Percentiles rank a stretch among this genome's conserved stretches.
These are phyloP conservation scores for Solanum pinnatisectum DNA, from an alignment of 257 asterid genomes.

Conservation along the genomic window DNA sequence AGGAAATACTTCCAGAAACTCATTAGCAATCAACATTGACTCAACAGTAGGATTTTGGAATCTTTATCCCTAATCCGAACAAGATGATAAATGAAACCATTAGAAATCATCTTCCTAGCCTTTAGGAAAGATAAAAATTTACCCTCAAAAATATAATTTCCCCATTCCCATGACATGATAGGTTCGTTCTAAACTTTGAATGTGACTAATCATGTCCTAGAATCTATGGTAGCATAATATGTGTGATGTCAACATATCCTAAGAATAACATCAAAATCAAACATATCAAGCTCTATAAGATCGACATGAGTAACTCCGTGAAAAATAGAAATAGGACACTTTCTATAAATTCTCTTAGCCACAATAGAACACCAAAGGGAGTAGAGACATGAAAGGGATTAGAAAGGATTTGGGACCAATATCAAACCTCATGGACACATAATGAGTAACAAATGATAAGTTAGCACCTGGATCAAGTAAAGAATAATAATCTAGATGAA, in stretches of 20 bases:
- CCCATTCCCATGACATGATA: not conserved
- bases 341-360: not conserved
- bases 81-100: not conserved
- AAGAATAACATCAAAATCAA: not conserved
- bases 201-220: too few relatives aligned
- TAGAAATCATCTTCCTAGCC: not conserved
- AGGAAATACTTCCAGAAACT: not conserved
- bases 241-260: not conserved
- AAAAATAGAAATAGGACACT: not conserved
- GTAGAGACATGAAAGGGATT: not conserved
- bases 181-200: not conserved
- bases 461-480: too few relatives aligned
- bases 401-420: too few relatives aligned
- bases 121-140: not conserved
- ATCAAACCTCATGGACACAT: too few relatives aligned
- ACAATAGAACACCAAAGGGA: not conserved
- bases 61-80: not conserved
- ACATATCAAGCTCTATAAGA: not conserved
- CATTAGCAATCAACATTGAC: not conserved
- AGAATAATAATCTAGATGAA: too few relatives aligned
- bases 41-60: not conserved
- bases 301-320: not conserved
- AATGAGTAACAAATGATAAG: too few relatives aligned
- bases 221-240: not conserved
- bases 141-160: not conserved